Evolutionary conservation across 192 early-diverging fungal species (phyloP).

Genomic region (Linnemannia zychae): DNA sequence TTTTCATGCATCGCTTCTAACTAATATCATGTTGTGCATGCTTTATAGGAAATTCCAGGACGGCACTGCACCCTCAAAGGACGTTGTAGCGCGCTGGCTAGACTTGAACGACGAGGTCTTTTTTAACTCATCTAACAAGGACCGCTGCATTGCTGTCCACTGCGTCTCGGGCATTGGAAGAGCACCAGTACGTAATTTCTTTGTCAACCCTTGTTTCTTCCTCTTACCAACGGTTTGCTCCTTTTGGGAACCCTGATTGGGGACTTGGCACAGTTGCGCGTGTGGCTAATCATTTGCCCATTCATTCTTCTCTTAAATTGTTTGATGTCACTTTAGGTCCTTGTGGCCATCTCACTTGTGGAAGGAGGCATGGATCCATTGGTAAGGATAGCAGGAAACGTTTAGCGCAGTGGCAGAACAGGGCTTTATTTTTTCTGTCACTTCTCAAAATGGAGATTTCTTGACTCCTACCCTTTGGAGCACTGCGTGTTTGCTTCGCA

Average conservation of each 20-base stretch:
- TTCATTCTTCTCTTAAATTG: neutral
- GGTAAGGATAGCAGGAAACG: conserved; percentile 39
- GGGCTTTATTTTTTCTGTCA: neutral
- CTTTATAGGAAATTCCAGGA: conserved; percentile 70
- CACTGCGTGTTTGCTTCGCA: neutral
- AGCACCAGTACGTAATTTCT: conserved; percentile 71
- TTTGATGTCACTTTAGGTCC: conserved; percentile 52
- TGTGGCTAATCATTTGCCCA: neutral
- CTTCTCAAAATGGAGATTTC: neutral
- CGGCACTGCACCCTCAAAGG: conserved; percentile 69
- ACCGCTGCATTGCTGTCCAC: conserved; percentile 67
- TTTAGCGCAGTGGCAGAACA: neutral
- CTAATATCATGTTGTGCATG: neutral
- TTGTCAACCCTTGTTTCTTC: neutral
- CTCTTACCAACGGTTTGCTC: neutral
- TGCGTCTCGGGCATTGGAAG: conserved; percentile 86
- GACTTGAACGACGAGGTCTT: conserved; percentile 50
- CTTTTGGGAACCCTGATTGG: neutral
- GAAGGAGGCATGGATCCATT: conserved; percentile 82
- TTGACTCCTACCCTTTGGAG: neutral
- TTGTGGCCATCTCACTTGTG: conserved; percentile 79
- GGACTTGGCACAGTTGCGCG: neutral
- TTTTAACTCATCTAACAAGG: conserved; percentile 24
- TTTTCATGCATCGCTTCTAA: neutral
- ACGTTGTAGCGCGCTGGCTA: conserved; percentile 58